Percentiles rank a stretch among this genome's conserved stretches.
Evolutionary conservation across 306 rosid genomes (phyloP).

Genomic region (Lithocarpus polystachyus): DNA sequence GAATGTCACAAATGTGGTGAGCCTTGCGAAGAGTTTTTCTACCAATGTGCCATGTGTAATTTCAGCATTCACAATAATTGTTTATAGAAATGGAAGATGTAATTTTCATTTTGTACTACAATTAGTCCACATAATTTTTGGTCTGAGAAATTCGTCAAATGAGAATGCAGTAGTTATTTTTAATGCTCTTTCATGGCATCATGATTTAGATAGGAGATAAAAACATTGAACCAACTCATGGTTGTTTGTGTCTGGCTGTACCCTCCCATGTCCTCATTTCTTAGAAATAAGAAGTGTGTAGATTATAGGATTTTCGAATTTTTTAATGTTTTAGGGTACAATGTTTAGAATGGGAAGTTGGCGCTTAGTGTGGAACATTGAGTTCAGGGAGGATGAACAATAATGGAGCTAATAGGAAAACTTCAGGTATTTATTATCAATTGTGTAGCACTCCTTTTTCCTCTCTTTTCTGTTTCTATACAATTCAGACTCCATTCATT

Average conservation of each 20-base stretch:
- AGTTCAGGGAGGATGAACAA: slow-evolving; percentile 72
- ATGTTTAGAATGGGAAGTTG: slow-evolving; percentile 83
- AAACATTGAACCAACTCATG: background rate
- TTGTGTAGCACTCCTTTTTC: background rate
- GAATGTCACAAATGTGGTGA: no score
- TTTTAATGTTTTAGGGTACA: slow-evolving; percentile 16
- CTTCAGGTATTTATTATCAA: slow-evolving; percentile 55
- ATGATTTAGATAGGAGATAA: background rate
- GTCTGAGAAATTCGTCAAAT: slow-evolving; percentile 47
- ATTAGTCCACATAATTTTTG: slow-evolving; percentile 94
- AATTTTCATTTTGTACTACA: slow-evolving; percentile 26
- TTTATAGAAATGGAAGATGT: no score
- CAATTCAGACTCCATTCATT: background rate
- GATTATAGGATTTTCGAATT: background rate
- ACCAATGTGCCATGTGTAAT: no score
- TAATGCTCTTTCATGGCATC: background rate
- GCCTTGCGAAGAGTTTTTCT: no score
- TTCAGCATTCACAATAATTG: no score
- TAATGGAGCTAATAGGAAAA: slow-evolving; percentile 71
- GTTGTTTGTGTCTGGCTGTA: background rate
- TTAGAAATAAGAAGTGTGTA: background rate
- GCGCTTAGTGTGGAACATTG: slow-evolving; percentile 88
- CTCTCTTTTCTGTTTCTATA: background rate
- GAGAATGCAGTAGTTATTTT: slow-evolving; percentile 8
- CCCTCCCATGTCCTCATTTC: background rate